phyloP scores from a whole-genome alignment of 805 yeast species.

The Dipodascus geniculatus region DNA sequence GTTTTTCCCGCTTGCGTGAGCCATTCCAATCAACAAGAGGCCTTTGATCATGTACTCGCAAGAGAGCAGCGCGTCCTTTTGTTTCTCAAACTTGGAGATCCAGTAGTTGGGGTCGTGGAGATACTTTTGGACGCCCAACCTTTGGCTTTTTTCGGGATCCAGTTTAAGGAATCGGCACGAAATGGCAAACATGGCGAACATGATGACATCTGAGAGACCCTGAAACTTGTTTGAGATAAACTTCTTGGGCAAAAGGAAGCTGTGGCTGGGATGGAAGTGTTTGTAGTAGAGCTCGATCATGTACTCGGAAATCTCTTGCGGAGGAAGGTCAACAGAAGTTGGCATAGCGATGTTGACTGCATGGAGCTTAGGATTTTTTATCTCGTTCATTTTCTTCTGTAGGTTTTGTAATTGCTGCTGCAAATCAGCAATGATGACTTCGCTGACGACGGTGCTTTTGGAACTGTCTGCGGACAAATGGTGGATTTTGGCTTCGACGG shows the following conservation, averaged over 20 bases:
- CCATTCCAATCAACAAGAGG: slow-evolving; percentile 5
- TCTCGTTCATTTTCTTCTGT: background rate
- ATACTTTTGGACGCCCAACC: slow-evolving; percentile 2
- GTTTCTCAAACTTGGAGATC: slow-evolving; percentile 8
- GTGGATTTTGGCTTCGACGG: too few relatives aligned
- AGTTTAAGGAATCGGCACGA: slow-evolving; percentile 7
- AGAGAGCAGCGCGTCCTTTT: slow-evolving; percentile 4
- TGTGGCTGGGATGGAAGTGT: slow-evolving; percentile 9
- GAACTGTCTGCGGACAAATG: too few relatives aligned
- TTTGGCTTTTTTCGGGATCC: slow-evolving; percentile 6
- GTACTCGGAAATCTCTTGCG: slow-evolving; percentile 5
- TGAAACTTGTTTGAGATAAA: slow-evolving; percentile 2
- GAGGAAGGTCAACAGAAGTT: slow-evolving; percentile 4
- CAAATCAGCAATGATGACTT: background rate
- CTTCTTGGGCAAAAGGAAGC: slow-evolving; percentile 6
- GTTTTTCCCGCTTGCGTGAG: slow-evolving; percentile 3
- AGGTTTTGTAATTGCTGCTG: background rate
- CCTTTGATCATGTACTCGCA: slow-evolving; percentile 6
- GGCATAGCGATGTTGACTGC: background rate
- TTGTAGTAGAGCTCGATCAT: slow-evolving; percentile 8
- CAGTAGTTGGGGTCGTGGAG: slow-evolving; percentile 7
- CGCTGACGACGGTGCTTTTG: background rate
- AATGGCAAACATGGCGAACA: slow-evolving; percentile 8
- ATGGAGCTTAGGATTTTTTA: background rate
- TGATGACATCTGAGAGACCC: slow-evolving; percentile 4